Conservation (phyloP, 1,139 yeast species). For the Diutina pseudorugosa region DNA sequence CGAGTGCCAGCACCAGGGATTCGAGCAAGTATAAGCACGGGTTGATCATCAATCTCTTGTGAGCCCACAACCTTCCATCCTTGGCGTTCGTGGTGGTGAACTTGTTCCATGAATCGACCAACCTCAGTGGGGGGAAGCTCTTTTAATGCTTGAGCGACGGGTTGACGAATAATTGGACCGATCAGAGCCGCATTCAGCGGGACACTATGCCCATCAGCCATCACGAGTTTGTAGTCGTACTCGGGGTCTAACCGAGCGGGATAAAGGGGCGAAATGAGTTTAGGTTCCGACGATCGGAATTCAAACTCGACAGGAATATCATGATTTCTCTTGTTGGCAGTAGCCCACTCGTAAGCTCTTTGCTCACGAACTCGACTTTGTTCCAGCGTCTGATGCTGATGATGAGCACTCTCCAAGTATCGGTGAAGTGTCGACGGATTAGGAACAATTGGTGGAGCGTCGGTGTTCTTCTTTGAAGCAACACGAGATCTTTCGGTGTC, state of each 20-base stretch:
- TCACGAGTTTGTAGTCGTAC: neutral
- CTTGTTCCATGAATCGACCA: constrained; percentile 16
- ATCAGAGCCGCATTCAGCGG: neutral
- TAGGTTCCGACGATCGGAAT: neutral
- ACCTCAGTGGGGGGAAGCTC: constrained; percentile 23
- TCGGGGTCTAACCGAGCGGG: neutral
- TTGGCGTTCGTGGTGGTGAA: constrained; percentile 21
- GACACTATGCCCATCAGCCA: neutral
- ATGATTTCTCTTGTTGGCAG: constrained; percentile 3
- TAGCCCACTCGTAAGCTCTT: constrained; percentile 45
- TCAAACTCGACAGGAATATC: neutral
- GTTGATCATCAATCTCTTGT: constrained; percentile 19
- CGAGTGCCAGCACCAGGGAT: constrained; percentile 6
- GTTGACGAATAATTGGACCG: neutral
- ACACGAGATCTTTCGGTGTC: constrained; percentile 5
- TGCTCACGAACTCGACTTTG: constrained; percentile 35
- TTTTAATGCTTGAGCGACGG: constrained; percentile 17
- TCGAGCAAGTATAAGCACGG: constrained; percentile 14
- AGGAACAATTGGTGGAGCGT: constrained; percentile 5
- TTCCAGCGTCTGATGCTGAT: constrained; percentile 21
- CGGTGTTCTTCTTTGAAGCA: neutral
- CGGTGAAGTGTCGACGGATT: constrained; percentile 16
- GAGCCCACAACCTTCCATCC: constrained; percentile 36
- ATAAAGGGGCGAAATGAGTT: neutral
- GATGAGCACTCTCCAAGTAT: constrained; percentile 33